phyloP scores from a whole-genome alignment of 208 protist species.

The Acanthamoeba triangularis region DNA sequence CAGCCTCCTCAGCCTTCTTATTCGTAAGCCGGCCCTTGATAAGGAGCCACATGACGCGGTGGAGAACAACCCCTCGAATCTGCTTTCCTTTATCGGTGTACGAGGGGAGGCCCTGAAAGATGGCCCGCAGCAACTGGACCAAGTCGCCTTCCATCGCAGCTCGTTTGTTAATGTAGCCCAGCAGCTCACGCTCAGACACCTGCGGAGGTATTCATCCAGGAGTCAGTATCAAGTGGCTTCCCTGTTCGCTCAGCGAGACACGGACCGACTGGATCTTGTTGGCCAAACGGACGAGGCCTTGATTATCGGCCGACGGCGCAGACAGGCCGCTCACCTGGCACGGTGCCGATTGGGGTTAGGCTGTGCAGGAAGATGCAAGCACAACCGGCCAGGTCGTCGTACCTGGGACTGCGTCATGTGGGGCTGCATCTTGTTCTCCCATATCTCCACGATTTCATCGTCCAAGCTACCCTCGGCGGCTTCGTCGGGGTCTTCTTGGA shows the following conservation, averaged over 20 bases:
- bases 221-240: background rate
- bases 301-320: constrained; percentile 16
- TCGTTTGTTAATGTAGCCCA: constrained; percentile 58
- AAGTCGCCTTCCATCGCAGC: constrained; percentile 28
- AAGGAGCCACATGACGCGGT: constrained; percentile 62
- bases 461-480: constrained; percentile 10
- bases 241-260: background rate
- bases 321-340: background rate
- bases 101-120: constrained; percentile 64
- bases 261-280: constrained; percentile 53
- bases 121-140: background rate
- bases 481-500: constrained; percentile 41
- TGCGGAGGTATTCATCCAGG: background rate
- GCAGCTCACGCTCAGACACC: constrained; percentile 6
- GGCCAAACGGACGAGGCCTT: constrained; percentile 23
- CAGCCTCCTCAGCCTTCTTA: constrained; percentile 59
- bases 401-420: constrained; percentile 16
- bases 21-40: constrained; percentile 33
- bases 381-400: background rate
- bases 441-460: constrained; percentile 69
- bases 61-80: background rate
- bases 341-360: background rate
- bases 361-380: background rate
- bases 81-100: constrained; percentile 26
- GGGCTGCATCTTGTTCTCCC: constrained; percentile 59